phyloP scores from a whole-genome alignment of 1,284 basidiomycete genomes.

The Schizophyllum amplum region DNA sequence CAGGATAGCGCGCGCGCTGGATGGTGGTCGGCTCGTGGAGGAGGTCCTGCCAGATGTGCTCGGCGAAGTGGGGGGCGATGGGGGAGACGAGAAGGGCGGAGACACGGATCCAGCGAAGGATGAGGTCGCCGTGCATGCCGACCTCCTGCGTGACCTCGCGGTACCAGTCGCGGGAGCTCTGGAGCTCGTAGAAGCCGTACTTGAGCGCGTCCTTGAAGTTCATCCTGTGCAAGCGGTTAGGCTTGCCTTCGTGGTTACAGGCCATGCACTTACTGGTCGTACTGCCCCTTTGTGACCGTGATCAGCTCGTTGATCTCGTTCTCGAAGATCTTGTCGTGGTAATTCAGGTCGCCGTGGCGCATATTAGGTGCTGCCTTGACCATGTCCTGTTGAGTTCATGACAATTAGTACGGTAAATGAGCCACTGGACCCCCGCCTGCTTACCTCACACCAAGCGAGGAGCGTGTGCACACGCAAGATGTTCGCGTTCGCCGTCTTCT shows the following conservation, averaged over 20 bases:
- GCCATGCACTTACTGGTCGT: slow-evolving; percentile 57
- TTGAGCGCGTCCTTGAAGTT: slow-evolving; percentile 97
- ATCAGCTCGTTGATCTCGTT: slow-evolving; percentile 88
- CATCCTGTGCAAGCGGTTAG: slow-evolving; percentile 44
- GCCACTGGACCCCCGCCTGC: slow-evolving; percentile 16
- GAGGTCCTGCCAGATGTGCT: slow-evolving; percentile 81
- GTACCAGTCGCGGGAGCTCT: slow-evolving; percentile 92
- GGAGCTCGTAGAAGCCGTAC: slow-evolving; percentile 94
- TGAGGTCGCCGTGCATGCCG: slow-evolving; percentile 85
- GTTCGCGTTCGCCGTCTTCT: slow-evolving; percentile 96
- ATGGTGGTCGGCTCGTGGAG: slow-evolving; percentile 72
- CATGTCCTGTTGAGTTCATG: slow-evolving; percentile 59
- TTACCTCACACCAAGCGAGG: slow-evolving; percentile 85
- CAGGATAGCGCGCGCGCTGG: slow-evolving; percentile 79
- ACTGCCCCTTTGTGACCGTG: slow-evolving; percentile 72
- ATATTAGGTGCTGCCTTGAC: slow-evolving; percentile 60
- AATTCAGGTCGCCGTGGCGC: slow-evolving; percentile 62
- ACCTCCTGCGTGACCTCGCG: slow-evolving; percentile 84
- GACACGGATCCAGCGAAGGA: slow-evolving; percentile 75
- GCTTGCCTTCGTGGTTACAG: background rate
- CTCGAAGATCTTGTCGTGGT: slow-evolving; percentile 87
- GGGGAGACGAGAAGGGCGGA: slow-evolving; percentile 81
- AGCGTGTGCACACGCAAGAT: slow-evolving; percentile 93
- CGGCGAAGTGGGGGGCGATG: slow-evolving; percentile 92
- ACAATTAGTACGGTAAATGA: background rate